Percentiles rank a stretch among this genome's conserved stretches.
phyloP scores from a whole-genome alignment of 306 rosid genomes.

The Bauhinia variegata region DNA sequence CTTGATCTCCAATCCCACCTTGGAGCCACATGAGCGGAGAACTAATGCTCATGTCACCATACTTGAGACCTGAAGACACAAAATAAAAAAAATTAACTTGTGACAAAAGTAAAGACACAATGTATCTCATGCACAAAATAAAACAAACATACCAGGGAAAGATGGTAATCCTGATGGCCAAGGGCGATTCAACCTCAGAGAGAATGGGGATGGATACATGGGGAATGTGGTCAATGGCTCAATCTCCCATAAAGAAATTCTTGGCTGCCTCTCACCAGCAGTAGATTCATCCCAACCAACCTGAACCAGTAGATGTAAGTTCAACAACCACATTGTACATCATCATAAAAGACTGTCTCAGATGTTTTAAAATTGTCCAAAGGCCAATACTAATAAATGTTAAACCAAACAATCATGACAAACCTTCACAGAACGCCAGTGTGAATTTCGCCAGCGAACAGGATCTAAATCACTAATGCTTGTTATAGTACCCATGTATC shows the following conservation, averaged over 20 bases:
- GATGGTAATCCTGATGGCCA: slow-evolving; percentile 87
- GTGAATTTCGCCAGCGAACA: slow-evolving; percentile 75
- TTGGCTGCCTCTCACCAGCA: slow-evolving; percentile 92
- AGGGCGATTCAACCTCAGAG: slow-evolving; percentile 87
- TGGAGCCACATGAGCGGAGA: slow-evolving; percentile 81
- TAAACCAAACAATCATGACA: slow-evolving; percentile 37
- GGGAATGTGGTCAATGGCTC: slow-evolving; percentile 93
- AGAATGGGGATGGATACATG: slow-evolving; percentile 85
- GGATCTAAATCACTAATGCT: slow-evolving; percentile 73
- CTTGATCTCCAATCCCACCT: slow-evolving; percentile 71
- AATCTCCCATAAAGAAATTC: slow-evolving; percentile 92
- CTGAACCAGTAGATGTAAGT: slow-evolving; percentile 46
- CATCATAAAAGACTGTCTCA: neutral
- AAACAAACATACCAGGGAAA: slow-evolving; percentile 56
- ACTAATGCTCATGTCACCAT: slow-evolving; percentile 65
- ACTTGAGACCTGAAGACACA: slow-evolving; percentile 65
- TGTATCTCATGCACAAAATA: slow-evolving; percentile 5
- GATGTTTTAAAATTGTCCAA: slow-evolving; percentile 15
- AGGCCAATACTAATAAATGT: slow-evolving; percentile 24
- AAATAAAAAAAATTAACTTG: slow-evolving; percentile 6
- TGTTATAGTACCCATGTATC: slow-evolving; percentile 83
- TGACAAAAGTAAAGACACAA: slow-evolving; percentile 10
- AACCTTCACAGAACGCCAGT: slow-evolving; percentile 88
- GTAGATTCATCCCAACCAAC: slow-evolving; percentile 98
- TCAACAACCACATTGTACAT: slow-evolving; percentile 21